Evolutionary conservation across 2,329 filamentous ascomycete genomes (phyloP).

Genomic region (Colletotrichum tropicicola): DNA sequence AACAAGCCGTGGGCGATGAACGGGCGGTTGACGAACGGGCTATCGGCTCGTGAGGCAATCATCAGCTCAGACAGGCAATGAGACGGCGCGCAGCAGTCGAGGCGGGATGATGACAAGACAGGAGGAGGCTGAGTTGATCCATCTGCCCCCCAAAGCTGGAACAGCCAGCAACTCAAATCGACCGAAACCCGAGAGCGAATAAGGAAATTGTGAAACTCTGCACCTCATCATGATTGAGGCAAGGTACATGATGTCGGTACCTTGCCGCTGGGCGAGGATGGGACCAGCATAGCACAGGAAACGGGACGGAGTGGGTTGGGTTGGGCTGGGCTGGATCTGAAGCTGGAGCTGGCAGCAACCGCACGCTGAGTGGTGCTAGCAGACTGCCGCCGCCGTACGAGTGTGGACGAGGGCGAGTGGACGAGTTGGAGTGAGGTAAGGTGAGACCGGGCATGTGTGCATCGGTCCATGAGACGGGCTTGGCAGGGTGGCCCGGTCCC

Average conservation of each 20-base stretch:
- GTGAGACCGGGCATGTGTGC: constrained; percentile 19
- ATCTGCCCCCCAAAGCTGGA: constrained; percentile 5
- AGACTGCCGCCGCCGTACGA: background rate
- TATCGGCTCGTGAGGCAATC: constrained; percentile 22
- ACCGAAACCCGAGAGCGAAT: constrained; percentile 13
- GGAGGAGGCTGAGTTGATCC: constrained; percentile 23
- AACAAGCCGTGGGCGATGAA: constrained; percentile 3
- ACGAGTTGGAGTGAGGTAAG: background rate
- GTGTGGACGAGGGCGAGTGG: background rate
- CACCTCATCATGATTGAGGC: constrained; percentile 23
- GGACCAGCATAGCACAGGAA: constrained; percentile 10
- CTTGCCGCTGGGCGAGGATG: constrained; percentile 8
- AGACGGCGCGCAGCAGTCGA: constrained; percentile 18
- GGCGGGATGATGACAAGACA: constrained; percentile 29
- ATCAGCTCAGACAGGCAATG: constrained; percentile 31
- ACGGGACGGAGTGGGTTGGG: background rate
- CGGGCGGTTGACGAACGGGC: constrained; percentile 12
- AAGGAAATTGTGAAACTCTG: constrained; percentile 27
- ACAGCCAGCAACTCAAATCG: constrained; percentile 9
- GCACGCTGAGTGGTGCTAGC: background rate
- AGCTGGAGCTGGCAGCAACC: background rate
- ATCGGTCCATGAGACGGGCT: constrained; percentile 23
- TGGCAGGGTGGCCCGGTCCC: constrained; percentile 15
- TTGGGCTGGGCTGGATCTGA: background rate
- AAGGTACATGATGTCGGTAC: constrained; percentile 6